Base-by-base conservation (phyloP, 768 basidiomycete genomes). In the Calvatia gigantea region DNA sequence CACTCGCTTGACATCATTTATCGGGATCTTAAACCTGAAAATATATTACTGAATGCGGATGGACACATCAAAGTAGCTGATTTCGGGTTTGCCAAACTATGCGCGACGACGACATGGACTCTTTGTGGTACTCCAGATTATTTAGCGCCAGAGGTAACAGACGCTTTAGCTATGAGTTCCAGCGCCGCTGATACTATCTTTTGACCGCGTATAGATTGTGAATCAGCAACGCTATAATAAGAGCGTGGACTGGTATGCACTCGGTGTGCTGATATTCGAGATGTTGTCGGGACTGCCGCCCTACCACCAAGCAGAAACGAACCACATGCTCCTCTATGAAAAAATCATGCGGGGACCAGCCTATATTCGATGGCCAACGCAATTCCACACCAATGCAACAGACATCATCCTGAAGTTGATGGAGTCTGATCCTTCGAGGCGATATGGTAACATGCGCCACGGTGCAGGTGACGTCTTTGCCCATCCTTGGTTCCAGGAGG, bases 51-150 rank as follows among this genome's bases (percentile, higher is more conserved):
- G 49, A 92, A 89, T 59, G 79, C 85, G n/a, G 94, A 97, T 65
- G 95, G 95, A 0, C 94, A 98, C 69, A 93, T 98, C 72, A 97
- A 96, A 72, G 87, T 98, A 31, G 93, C 94, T 14, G 95, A 98
- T 68, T 98, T 98, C 63, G 95, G 95, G 12, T 97, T 98, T 65
- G 94, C 97, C 4, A 98, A 98, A 67, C 74, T 80, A 35, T 94
- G 95, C 60, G 79, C 84, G 49, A 88, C 85, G 43, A 86, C 89
- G 33, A 97, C 94, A 9, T 98, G 90, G 85, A 99, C 97, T 32
- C 77, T 99, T 21, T 99, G 97, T 60, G 93, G 93, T 32, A 96
- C 94, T 0, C 94, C 93, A 1, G 94, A 96, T 70, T 99, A 99
- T 67, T 87, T 98, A 25, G 96, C 97, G 1, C 97, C 97, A 0